A percentile compares a stretch with the other conserved stretches of the same genome.
Evolutionary conservation across 805 yeast species (phyloP).

Genomic region (Barnettozyma siamensis): DNA sequence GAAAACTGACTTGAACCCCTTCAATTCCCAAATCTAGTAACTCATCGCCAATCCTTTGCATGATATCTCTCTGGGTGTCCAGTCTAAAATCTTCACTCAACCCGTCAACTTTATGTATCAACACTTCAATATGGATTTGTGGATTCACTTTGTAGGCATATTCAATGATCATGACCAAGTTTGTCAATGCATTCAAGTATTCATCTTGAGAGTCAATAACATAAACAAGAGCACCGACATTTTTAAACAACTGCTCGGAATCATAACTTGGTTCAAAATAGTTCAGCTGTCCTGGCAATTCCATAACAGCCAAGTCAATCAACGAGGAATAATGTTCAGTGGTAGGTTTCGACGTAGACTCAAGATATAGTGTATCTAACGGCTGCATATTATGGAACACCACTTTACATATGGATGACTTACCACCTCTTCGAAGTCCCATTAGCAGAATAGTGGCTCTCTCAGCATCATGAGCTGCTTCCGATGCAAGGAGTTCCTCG

Average conservation of each 20-base stretch:
- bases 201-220: conserved; percentile 96
- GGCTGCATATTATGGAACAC: conserved; percentile 97
- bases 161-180: conserved; percentile 80
- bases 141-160: conserved; percentile 85
- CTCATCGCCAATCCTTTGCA: conserved; percentile 94
- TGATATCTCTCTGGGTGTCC: conserved; percentile 94
- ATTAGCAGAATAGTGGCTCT: conserved; percentile 74
- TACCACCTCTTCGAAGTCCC: conserved; percentile 86
- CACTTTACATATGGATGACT: conserved; percentile 92
- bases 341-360: conserved; percentile 85
- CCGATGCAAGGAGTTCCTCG: conserved; percentile 7
- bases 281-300: conserved; percentile 89
- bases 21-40: conserved; percentile 83
- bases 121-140: conserved; percentile 78
- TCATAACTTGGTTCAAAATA: conserved; percentile 83
- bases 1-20: conserved; percentile 86
- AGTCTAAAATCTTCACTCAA: conserved; percentile 87
- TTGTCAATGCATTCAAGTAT: conserved; percentile 84
- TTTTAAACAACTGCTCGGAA: conserved; percentile 66
- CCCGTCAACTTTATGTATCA: conserved; percentile 91
- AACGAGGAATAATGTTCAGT: conserved; percentile 78
- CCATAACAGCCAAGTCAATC: conserved; percentile 85
- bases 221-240: conserved; percentile 87
- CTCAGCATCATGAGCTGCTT: conserved; percentile 45
- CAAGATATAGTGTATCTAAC: conserved; percentile 82